Percentiles rank a stretch among this genome's conserved stretches.
Conservation (phyloP, 495 filamentous ascomycete genomes). For the Penicillium coprophilum region DNA sequence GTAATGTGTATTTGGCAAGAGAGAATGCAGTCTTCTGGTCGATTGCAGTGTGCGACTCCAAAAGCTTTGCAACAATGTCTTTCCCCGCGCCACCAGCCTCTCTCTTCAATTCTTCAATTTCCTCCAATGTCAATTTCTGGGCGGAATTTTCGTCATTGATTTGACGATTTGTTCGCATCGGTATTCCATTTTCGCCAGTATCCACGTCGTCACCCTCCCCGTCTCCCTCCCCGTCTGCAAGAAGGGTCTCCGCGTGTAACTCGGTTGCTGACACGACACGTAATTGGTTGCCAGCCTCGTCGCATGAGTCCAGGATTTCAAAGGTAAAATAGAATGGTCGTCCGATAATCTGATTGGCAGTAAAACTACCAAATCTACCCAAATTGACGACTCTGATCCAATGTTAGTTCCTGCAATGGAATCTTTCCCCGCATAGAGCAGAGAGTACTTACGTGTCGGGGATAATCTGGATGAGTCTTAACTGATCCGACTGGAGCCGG, state of each 20-base stretch:
- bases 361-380: constrained; percentile 87
- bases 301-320: constrained; percentile 72
- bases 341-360: constrained; percentile 79
- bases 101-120: constrained; percentile 90
- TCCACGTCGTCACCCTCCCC: constrained; percentile 52
- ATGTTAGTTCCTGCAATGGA: constrained; percentile 19
- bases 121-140: constrained; percentile 76
- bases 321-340: constrained; percentile 89
- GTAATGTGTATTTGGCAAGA: constrained; percentile 88
- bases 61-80: constrained; percentile 81
- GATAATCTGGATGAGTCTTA: constrained; percentile 62
- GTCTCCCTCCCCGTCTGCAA: constrained; percentile 56
- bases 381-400: constrained; percentile 70
- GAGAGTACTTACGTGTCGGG: constrained; percentile 70
- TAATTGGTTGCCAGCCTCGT: constrained; percentile 58
- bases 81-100: constrained; percentile 74
- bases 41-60: constrained; percentile 79
- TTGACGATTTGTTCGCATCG: constrained; percentile 76
- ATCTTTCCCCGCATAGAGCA: constrained; percentile 3
- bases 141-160: constrained; percentile 77
- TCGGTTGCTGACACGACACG: constrained; percentile 80
- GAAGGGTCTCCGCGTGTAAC: constrained; percentile 69
- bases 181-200: constrained; percentile 53
- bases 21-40: constrained; percentile 95
- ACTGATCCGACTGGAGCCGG: constrained; percentile 64